Evolutionary conservation across 2,329 filamentous ascomycete species (phyloP), one percentile per base, ranked within the genome.

Genomic region (Sphaerulina populicola): DNA sequence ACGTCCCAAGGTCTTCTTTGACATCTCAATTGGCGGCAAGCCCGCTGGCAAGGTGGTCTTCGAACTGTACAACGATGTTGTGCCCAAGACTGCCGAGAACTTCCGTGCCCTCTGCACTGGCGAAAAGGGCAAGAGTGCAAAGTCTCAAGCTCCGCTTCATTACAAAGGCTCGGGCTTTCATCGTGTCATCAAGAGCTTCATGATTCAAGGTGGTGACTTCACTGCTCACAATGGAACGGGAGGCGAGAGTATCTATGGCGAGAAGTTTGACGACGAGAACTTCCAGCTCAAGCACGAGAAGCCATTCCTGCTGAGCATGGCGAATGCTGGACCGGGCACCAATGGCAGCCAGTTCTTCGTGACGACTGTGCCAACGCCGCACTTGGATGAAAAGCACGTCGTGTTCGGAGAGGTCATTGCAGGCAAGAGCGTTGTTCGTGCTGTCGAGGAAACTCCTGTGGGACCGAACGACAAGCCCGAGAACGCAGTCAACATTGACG

Each of bases 341-440:
- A 98, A 98, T 69, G 93, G 93, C 65, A 94, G 87, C 45, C 93
- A 98, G 67, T 98, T 98, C 80, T 98, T 98, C 79, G 77, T 97
- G 63, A 98, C 93, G 44, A 97, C 93, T 12, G 88, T 95, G 29
- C 78, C 83, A n/a, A 97, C 93, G 11, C 90, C 89, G 43, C 93
- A 97, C 69, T 80, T 97, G 36, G 90, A 98, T 69, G 82, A 82
- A 68, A 98, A 98, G 77, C 91, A 98, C 72, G 93, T 97, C 42
- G 90, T 98, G 21, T 98, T 96, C 63, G 93, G 93, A 57, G 85
- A 96, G 68, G 91, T 97, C 50, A 79, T 96, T 65, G 86, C 83
- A 55, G 93, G 93, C 65, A 97, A 96, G 77, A 90, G 87, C 56
- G 75, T 96, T 35, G 80, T 97, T 31, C 85, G 93, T 58, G 83